Base-by-base conservation (phyloP, 306 rosid species). In the Bauhinia variegata region DNA sequence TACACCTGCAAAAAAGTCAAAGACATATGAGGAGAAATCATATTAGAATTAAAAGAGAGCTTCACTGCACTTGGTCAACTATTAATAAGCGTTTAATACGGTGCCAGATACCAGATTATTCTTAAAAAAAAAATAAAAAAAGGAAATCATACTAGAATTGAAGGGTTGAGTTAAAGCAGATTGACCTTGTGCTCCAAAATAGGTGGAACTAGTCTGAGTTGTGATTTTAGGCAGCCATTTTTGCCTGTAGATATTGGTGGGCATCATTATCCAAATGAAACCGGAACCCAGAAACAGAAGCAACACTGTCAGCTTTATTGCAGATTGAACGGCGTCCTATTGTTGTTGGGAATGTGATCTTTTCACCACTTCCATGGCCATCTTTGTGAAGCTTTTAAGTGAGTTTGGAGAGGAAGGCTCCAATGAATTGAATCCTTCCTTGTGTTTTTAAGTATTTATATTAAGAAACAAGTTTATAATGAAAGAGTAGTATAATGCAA, bases 121-220 rank as follows among this genome's bases (percentile, higher is more conserved):
- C n/a, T n/a, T n/a, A n/a, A n/a, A n/a, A n/a, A n/a, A n/a, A n/a
- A n/a, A n/a, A n/a, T n/a, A n/a, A n/a, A n/a, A n/a, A n/a, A n/a
- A n/a, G n/a, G n/a, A n/a, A n/a, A n/a, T n/a, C n/a, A n/a, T 23
- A 23, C 2, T 23, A 23, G 28, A 23, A 23, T 23, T 23, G 28
- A 23, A 23, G 28, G 28, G 28, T 23, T 23, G 28, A 23, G n/a
- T 39, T 8, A 23, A 32, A 60, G 16, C 17, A 7, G 5, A 36
- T 36, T 36, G 5, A 89, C 93, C 96, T 85, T 85, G 85, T n/a
- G 44, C 1, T 7, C 85, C 95, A 42, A 87, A 81, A 71, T 87
- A 85, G 3, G 75, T 33, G 12, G 86, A 66, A 44, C 6, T 63
- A 14, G 67, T 68, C 53, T 80, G 65, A 44, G 64, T 50, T 70